Evolutionary conservation across 768 basidiomycete species (phyloP).

Genomic region (Paxillus involutus): DNA sequence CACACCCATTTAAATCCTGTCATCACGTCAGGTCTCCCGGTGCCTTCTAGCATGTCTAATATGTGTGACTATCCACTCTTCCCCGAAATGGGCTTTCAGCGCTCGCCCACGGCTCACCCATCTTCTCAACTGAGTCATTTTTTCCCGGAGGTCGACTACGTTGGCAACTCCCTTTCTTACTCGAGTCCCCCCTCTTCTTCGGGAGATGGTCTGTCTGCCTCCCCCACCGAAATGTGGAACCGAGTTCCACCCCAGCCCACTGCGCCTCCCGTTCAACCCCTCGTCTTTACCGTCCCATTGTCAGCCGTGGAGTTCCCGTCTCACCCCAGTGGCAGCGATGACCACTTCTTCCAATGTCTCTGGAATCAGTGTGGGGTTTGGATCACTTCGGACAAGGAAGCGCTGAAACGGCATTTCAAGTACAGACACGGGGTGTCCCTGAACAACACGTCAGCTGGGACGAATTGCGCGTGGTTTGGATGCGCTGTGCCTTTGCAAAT

Average conservation of each 20-base stretch:
- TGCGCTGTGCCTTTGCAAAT: conserved; percentile 7
- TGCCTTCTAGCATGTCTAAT: not conserved
- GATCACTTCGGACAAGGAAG: conserved; percentile 17
- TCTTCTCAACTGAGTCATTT: too few species aligned
- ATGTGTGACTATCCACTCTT: too few species aligned
- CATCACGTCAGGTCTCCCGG: conserved; percentile 7
- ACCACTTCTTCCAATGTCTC: conserved; percentile 16
- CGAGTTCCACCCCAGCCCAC: not conserved
- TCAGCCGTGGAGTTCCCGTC: conserved; percentile 8
- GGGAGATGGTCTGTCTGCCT: not conserved
- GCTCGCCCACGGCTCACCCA: not conserved
- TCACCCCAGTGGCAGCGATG: not conserved
- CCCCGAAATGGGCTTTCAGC: too few species aligned
- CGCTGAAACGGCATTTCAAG: conserved; percentile 12
- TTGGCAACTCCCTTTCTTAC: not conserved
- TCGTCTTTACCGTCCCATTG: conserved; percentile 5
- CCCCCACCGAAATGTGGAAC: not conserved
- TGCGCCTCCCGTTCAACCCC: not conserved
- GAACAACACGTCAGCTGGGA: not conserved
- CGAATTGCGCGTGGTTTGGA: conserved; percentile 11
- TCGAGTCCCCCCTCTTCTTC: not conserved
- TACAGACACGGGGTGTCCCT: conserved; percentile 9
- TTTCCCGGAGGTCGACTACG: not conserved
- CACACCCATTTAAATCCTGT: not conserved
- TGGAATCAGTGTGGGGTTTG: conserved; percentile 17